A percentile compares a stretch with the other conserved stretches of the same genome.
phyloP scores from a whole-genome alignment of 805 yeast genomes.

The Wickerhamiella slavikovae region DNA sequence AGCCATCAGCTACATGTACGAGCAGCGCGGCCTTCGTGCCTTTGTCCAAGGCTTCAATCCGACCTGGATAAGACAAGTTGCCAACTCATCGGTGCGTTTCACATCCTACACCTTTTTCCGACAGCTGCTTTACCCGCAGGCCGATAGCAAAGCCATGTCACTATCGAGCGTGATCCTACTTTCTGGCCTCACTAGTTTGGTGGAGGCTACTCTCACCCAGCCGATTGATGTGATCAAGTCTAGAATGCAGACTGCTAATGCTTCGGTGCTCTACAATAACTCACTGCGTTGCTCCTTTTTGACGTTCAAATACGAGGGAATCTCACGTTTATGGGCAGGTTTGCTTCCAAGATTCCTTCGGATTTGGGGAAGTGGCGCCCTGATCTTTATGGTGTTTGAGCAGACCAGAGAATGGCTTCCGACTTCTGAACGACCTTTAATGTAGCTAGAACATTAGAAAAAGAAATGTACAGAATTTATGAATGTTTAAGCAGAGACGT shows the following conservation, averaged over 20 bases:
- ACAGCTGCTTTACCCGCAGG: conserved; percentile 26
- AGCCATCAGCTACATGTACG: conserved; percentile 35
- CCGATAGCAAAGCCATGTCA: conserved; percentile 10
- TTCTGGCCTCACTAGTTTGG: conserved; percentile 46
- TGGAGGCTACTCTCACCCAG: conserved; percentile 63
- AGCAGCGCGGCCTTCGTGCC: conserved; percentile 52
- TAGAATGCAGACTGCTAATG: conserved; percentile 50
- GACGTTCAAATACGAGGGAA: conserved; percentile 22
- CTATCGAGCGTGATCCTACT: conserved; percentile 16
- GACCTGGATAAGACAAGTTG: conserved; percentile 62
- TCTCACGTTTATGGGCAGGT: conserved; percentile 19
- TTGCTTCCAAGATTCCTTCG: conserved; percentile 41
- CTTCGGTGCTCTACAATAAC: conserved; percentile 17
- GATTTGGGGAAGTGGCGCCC: conserved; percentile 50
- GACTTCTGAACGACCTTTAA: conserved; percentile 9
- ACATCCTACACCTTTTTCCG: conserved; percentile 62
- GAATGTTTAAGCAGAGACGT: conserved; percentile 5
- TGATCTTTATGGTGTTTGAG: conserved; percentile 42
- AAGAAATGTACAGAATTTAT: neutral
- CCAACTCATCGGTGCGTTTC: conserved; percentile 65
- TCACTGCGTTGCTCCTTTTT: conserved; percentile 18
- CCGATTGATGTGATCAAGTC: conserved; percentile 80
- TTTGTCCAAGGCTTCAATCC: conserved; percentile 67
- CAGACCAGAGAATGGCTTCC: conserved; percentile 6
- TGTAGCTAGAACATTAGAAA: neutral